Conservation (phyloP, 2,329 filamentous ascomycete species). For the Xylariomycetidae sp. region DNA sequence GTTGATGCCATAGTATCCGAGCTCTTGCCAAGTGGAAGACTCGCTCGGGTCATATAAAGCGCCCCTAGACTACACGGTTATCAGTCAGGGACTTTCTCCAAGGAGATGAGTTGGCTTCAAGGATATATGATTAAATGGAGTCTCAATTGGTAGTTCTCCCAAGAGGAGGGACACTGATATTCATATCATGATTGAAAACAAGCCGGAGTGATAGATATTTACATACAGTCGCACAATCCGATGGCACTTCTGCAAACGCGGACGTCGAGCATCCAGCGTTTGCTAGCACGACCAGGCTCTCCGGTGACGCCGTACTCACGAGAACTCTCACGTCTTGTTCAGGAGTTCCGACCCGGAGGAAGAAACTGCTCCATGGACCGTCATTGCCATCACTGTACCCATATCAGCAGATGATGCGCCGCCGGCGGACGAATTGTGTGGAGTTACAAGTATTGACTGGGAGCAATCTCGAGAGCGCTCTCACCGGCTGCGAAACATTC, state of each 20-base stretch:
- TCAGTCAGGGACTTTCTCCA: too few relatives aligned
- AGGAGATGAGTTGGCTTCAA: too few relatives aligned
- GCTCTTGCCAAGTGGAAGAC: constrained; percentile 30
- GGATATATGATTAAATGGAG: too few relatives aligned
- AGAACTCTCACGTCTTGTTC: constrained; percentile 32
- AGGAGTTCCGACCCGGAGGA: constrained; percentile 32
- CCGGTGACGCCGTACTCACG: constrained; percentile 34
- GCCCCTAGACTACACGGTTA: too few relatives aligned
- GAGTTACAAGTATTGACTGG: constrained; percentile 33
- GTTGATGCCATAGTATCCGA: constrained; percentile 31
- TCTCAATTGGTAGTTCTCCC: too few relatives aligned
- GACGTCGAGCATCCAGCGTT: constrained; percentile 26
- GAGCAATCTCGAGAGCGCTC: constrained; percentile 25
- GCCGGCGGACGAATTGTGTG: neutral
- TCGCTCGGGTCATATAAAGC: constrained; percentile 28
- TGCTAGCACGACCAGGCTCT: constrained; percentile 29
- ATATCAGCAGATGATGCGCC: constrained; percentile 10
- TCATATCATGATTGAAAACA: too few relatives aligned
- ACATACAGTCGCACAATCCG: constrained; percentile 29
- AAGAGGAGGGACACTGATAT: too few relatives aligned
- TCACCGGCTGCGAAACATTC: neutral
- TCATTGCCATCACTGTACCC: constrained; percentile 33
- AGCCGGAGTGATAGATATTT: too few relatives aligned
- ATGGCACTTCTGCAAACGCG: constrained; percentile 27
- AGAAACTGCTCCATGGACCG: constrained; percentile 36